Evolutionary conservation across 2,329 filamentous ascomycete species (phyloP), one percentile per base, ranked within the genome.

Genomic region (Orbilia brochopaga): DNA sequence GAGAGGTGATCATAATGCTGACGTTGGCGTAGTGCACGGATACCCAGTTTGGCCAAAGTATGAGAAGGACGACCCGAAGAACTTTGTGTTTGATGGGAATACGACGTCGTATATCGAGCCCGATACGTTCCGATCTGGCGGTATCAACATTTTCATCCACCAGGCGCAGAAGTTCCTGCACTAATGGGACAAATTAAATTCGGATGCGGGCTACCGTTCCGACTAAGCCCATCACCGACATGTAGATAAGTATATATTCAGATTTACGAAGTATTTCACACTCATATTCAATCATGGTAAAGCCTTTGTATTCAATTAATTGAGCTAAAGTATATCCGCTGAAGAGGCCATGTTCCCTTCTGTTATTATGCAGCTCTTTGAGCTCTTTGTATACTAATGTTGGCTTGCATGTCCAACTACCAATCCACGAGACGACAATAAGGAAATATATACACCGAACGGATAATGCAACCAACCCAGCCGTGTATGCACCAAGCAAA

Each of bases 31-130:
- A 70, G 66, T 70, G 55, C n/a, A n/a, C 7, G 66, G 66, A 51
- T 70, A 64, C 21, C 66, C 66, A 0, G 54, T 21, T 8, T 70
- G 66, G 66, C 66, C 66, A 11, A 70, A 42, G 24, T 64, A 59
- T 17, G 48, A 64, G 3, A 60, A 64, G 19, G 46, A 52, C 8
- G 24, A 56, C 13, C 66, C 66, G 13, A 59, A 70, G 46, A 70
- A 64, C 54, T 70, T 70, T 37, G 66, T 70, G 19, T 70, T 64
- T 27, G 54, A 64, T 1, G 66, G 66, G 2, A 70, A 70, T 27
- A 70, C 54, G 15, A 70, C 66, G 1, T 70, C 66, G 2, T 58
- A 58, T 64, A 37, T 70, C 15, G 66, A 70, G 50, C 17, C 53
- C 4, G 66, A 70, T 59, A 62, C 32, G 8, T 70, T 59, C n/a